These are phyloP conservation scores for Fusarium tupiense DNA, from an alignment of 2,329 filamentous ascomycete species.

Conservation along the genomic window DNA sequence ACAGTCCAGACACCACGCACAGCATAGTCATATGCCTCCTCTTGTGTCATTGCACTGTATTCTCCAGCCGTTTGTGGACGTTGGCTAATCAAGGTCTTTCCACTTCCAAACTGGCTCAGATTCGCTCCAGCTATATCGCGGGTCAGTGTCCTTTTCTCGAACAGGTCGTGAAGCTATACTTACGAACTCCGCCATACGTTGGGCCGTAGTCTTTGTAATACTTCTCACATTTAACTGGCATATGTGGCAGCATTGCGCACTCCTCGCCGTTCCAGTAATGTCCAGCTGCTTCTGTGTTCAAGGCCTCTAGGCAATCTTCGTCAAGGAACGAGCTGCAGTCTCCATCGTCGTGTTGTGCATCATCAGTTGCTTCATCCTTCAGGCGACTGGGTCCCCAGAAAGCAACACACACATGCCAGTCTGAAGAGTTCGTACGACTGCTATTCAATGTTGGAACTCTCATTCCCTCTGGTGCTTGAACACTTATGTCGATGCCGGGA, in stretches of 20 bases:
- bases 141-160: not conserved
- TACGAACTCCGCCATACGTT: not conserved
- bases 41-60: not conserved
- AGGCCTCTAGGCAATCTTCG: constrained; percentile 3
- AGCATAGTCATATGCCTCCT: constrained; percentile 15
- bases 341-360: constrained; percentile 18
- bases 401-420: constrained; percentile 7
- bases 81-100: not conserved
- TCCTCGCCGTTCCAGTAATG: not conserved
- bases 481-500: constrained; percentile 6
- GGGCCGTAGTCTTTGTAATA: not conserved
- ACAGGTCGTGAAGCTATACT: not conserved
- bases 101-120: constrained; percentile 8
- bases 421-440: constrained; percentile 1
- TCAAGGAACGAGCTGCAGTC: constrained; percentile 20
- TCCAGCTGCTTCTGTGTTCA: not conserved
- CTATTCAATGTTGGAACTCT: not conserved
- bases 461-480: constrained; percentile 20
- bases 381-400: not conserved
- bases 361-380: not conserved
- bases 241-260: not conserved
- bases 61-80: not conserved
- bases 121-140: not conserved
- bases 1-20: constrained; percentile 21
- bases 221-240: constrained; percentile 6